These are phyloP conservation scores for Lyophyllum atratum DNA, from an alignment of 768 basidiomycete species.

Conservation along the genomic window DNA sequence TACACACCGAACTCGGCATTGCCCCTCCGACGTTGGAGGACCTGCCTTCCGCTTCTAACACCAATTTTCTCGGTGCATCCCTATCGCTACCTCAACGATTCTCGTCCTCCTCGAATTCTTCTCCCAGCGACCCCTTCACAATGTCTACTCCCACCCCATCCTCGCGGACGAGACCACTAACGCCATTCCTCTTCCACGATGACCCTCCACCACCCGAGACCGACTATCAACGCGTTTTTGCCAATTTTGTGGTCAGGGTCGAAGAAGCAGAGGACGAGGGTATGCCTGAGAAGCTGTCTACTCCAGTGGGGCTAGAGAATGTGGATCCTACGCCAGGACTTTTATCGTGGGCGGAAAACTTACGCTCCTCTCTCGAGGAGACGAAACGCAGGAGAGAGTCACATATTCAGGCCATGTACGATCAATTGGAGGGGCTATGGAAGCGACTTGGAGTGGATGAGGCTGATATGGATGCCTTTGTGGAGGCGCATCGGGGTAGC, in stretches of 20 bases:
- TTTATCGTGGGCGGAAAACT: slow-evolving; percentile 67
- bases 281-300: slow-evolving; percentile 34
- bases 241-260: slow-evolving; percentile 60
- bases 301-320: slow-evolving; percentile 62
- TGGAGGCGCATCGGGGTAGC: slow-evolving; percentile 82
- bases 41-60: slow-evolving; percentile 30
- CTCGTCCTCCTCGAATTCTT: slow-evolving; percentile 37
- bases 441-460: slow-evolving; percentile 79
- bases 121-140: slow-evolving; percentile 50
- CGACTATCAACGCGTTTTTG: slow-evolving; percentile 61
- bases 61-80: slow-evolving; percentile 21
- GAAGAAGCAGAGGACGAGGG: slow-evolving; percentile 59
- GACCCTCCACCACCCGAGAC: slow-evolving; percentile 33
- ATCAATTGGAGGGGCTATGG: slow-evolving; percentile 92
- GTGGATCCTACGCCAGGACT: slow-evolving; percentile 79
- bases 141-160: slow-evolving; percentile 53
- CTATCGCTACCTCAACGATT: slow-evolving; percentile 32
- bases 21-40: slow-evolving; percentile 58
- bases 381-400: slow-evolving; percentile 75
- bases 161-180: slow-evolving; percentile 37
- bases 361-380: slow-evolving; percentile 64
- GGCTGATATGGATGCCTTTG: slow-evolving; percentile 86
- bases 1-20: slow-evolving; percentile 82
- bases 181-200: slow-evolving; percentile 39
- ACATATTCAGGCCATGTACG: slow-evolving; percentile 92